Evolutionary conservation across 768 basidiomycete genomes (phyloP).

Genomic region (Boletus eberwhitei): DNA sequence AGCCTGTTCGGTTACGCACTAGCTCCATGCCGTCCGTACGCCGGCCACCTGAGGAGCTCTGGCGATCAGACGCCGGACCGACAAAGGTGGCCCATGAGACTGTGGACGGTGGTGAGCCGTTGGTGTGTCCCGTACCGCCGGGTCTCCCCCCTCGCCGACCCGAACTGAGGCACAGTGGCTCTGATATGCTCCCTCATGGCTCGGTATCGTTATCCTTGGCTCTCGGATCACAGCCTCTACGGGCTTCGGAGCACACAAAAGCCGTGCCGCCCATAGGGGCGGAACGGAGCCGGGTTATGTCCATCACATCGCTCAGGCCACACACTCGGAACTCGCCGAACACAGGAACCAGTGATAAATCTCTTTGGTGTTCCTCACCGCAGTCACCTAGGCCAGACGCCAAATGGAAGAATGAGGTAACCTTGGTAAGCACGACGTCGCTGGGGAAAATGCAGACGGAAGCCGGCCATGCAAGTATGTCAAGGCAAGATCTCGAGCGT

Average conservation of each 20-base stretch:
- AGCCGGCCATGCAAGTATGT: neutral
- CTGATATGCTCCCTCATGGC: neutral
- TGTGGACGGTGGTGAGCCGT: neutral
- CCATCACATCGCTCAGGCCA: constrained; percentile 10
- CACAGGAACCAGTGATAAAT: neutral
- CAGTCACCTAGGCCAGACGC: constrained; percentile 3
- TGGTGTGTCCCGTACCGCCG: constrained; percentile 16
- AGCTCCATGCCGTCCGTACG: constrained; percentile 13
- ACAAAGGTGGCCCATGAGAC: constrained; percentile 1
- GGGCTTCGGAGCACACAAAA: constrained; percentile 20
- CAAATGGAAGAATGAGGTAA: neutral
- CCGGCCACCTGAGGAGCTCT: constrained; percentile 19
- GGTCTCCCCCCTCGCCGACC: constrained; percentile 17
- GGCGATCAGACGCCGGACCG: constrained; percentile 17
- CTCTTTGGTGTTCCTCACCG: constrained; percentile 9
- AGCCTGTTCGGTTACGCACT: constrained; percentile 13
- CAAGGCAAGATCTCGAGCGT: constrained; percentile 22
- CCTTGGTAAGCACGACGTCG: neutral
- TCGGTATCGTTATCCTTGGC: constrained; percentile 25
- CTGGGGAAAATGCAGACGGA: neutral
- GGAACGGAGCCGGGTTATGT: constrained; percentile 25
- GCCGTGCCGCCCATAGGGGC: constrained; percentile 29
- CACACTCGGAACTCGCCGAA: neutral
- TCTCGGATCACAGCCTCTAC: constrained; percentile 26
- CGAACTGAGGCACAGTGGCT: constrained; percentile 7